Percentiles rank a stretch among this genome's conserved stretches.
Evolutionary conservation across 805 yeast species (phyloP).

Genomic region (Suhomyces vadensis): DNA sequence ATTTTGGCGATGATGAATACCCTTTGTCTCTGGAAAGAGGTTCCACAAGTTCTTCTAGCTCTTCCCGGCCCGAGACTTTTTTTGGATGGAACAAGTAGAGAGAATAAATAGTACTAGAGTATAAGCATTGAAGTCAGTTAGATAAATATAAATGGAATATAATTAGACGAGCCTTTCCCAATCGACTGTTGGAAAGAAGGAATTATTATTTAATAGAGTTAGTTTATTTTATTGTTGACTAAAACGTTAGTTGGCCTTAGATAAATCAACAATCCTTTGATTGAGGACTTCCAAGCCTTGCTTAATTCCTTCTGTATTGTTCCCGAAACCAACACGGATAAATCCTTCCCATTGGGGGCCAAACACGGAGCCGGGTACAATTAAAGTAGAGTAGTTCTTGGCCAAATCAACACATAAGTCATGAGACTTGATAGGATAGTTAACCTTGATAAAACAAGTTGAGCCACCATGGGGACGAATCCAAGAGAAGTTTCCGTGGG

Average conservation of each 20-base stretch:
- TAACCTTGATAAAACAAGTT: constrained; percentile 44
- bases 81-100: too few species aligned
- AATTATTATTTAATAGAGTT: too few species aligned
- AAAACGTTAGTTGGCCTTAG: not conserved
- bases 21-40: too few species aligned
- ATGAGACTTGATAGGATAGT: constrained; percentile 19
- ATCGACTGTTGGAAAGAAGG: too few species aligned
- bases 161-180: too few species aligned
- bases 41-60: too few species aligned
- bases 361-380: constrained; percentile 54
- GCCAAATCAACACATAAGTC: constrained; percentile 39
- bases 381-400: constrained; percentile 31
- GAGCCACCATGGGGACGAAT: constrained; percentile 51
- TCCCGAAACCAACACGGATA: constrained; percentile 52
- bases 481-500: constrained; percentile 37
- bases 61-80: too few species aligned
- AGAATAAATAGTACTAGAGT: too few species aligned
- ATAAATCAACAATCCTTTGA: not conserved
- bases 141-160: too few species aligned
- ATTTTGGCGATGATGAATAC: too few species aligned
- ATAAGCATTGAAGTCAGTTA: too few species aligned
- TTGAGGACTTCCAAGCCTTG: not conserved
- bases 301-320: constrained; percentile 33
- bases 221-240: too few species aligned
- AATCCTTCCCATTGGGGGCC: constrained; percentile 35